Conservation (phyloP, 371 early-diverging fungal species). For the Umbelopsis sp. region DNA sequence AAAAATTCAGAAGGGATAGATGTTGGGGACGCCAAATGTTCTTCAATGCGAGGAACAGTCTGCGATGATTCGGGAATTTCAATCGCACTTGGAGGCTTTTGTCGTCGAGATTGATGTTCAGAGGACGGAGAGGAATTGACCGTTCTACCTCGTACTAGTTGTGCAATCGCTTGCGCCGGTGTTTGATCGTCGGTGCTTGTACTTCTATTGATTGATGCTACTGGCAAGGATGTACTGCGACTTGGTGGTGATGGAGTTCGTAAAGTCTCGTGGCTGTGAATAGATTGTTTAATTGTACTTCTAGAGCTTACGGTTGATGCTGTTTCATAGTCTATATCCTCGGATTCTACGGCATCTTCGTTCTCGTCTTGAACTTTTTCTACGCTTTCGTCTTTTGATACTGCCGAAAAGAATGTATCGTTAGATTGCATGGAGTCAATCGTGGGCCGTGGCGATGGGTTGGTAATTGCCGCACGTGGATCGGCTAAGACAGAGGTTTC, state of each 20-base stretch:
- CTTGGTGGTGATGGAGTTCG: background rate
- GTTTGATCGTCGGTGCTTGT: background rate
- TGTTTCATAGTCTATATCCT: background rate
- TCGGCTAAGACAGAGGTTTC: background rate
- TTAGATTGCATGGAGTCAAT: background rate
- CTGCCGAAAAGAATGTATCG: background rate
- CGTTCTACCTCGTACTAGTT: background rate
- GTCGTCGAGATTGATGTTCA: background rate
- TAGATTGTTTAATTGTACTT: background rate
- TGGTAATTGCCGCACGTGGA: background rate
- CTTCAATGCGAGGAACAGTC: conserved; percentile 1
- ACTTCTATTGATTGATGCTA: background rate
- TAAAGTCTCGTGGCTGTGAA: background rate
- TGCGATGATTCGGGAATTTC: background rate
- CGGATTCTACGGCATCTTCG: background rate
- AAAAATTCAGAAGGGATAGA: background rate
- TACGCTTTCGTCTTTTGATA: background rate
- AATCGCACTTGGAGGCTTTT: background rate
- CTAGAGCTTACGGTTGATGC: background rate
- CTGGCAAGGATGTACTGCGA: background rate
- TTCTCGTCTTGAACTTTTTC: background rate
- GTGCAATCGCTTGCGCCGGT: conserved; percentile 12
- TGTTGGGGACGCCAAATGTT: conserved; percentile 2
- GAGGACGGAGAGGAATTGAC: background rate
- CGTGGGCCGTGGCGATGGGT: background rate